phyloP scores from a whole-genome alignment of 2,329 filamentous ascomycete genomes.

The Tetracladium maxilliforme region DNA sequence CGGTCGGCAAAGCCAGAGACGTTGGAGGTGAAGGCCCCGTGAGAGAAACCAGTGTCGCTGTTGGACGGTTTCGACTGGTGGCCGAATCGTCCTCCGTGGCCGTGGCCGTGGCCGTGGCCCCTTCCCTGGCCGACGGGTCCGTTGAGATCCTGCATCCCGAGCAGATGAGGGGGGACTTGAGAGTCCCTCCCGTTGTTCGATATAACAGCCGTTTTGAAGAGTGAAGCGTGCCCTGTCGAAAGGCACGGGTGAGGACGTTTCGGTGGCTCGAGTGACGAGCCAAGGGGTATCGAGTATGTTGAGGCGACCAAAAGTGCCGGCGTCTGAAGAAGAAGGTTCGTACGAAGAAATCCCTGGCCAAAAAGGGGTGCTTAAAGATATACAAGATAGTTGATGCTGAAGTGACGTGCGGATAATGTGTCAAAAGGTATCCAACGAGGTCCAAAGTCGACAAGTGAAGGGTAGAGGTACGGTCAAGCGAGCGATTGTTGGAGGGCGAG shows the following conservation, averaged over 20 bases:
- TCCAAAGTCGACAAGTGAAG: slow-evolving; percentile 5
- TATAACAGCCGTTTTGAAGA: slow-evolving; percentile 70
- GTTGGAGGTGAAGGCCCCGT: slow-evolving; percentile 83
- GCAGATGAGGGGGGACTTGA: slow-evolving; percentile 69
- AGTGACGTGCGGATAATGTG: slow-evolving; percentile 4
- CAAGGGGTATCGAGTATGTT: slow-evolving; percentile 1
- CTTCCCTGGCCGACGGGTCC: slow-evolving; percentile 43
- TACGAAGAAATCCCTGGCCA: slow-evolving; percentile 7
- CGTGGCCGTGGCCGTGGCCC: slow-evolving; percentile 34
- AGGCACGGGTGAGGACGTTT: neutral
- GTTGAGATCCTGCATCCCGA: slow-evolving; percentile 85
- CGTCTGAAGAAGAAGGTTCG: slow-evolving; percentile 9
- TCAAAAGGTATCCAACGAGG: slow-evolving; percentile 6
- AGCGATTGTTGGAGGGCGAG: slow-evolving; percentile 3
- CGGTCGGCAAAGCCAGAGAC: slow-evolving; percentile 74
- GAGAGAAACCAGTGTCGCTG: slow-evolving; percentile 80
- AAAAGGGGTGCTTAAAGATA: slow-evolving; percentile 7
- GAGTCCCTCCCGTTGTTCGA: slow-evolving; percentile 66
- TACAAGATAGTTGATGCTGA: slow-evolving; percentile 8
- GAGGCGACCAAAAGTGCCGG: neutral
- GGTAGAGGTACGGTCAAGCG: slow-evolving; percentile 6
- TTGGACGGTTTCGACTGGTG: slow-evolving; percentile 69
- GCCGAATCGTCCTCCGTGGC: slow-evolving; percentile 55
- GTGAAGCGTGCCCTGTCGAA: slow-evolving; percentile 26
- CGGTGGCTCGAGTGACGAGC: neutral